Base-by-base conservation (phyloP, 768 basidiomycete species). In the Tulasnella sp. region DNA sequence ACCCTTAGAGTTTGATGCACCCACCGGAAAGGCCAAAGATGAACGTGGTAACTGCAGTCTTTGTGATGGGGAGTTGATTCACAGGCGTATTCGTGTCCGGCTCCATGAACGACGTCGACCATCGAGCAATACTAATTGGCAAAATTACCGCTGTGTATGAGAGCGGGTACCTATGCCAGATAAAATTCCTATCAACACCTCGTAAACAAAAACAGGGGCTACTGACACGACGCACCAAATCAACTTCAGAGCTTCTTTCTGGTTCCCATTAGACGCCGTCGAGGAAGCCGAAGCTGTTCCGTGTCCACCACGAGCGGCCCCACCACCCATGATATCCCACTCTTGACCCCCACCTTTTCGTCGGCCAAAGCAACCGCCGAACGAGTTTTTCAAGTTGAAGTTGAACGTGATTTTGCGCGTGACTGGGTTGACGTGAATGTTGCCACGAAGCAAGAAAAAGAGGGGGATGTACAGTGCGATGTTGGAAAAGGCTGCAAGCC, bases 341-440 rank as follows among this genome's bases (percentile, higher is more conserved):
- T 25, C 17, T n/a, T 25, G 42, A 5, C 37, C 58, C 1, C 8
- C 1, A 22, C 25, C 36, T 45, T 69, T 76, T 45, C 69, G 29
- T 45, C 69, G 52, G 37, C 49, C 12, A 76, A 76, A 76, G 72
- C 38, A 70, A 5, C 31, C 31, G 2, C 68, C 37, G 5, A 42
- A 34, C 4, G 36, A 36, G 4, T n/a, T 39, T 22, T 72, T 64
- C 58, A 45, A 67, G 45, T 52, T 40, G 42, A 45, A 73, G 29
- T 49, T 68, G 75, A 76, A 68, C 3, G 75, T 68, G 45, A 76
- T 76, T 54, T 70, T 34, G n/a, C 42, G 58, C 22, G 58, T 39
- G 58, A 76, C 75, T 2, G 75, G 75, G 31, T 76, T 39, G 75
- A 76, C 76, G 25, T 72, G 45, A 69, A 76, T 76, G 76, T 76